A percentile compares a stretch with the other conserved stretches of the same genome.
phyloP scores from a whole-genome alignment of 495 filamentous ascomycete species.

The Letharia columbiana region DNA sequence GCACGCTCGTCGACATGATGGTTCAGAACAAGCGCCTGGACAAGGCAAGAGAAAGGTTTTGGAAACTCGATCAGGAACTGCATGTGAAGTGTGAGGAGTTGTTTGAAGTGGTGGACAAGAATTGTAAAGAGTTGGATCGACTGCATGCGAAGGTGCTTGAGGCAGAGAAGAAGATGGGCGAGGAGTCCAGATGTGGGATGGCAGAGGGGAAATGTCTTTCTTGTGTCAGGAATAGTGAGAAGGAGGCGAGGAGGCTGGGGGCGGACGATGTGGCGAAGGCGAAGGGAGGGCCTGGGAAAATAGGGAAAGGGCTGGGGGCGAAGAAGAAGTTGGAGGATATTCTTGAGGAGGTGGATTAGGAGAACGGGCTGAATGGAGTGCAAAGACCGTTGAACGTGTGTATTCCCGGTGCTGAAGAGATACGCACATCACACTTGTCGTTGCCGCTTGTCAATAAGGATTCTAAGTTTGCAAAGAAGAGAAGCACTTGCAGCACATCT shows the following conservation, averaged over 20 bases:
- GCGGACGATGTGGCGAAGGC: not conserved
- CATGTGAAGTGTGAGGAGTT: not conserved
- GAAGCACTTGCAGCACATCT: too few relatives aligned
- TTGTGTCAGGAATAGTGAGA: not conserved
- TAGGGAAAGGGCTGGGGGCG: not conserved
- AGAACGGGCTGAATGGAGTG: not conserved
- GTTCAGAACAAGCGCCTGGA: not conserved
- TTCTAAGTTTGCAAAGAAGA: too few relatives aligned
- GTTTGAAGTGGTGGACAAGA: too few relatives aligned
- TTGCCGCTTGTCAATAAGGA: too few relatives aligned
- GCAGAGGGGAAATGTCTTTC: not conserved
- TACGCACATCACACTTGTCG: too few relatives aligned
- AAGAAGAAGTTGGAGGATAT: not conserved
- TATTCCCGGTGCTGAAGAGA: too few relatives aligned
- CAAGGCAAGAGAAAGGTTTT: rapidly evolving
- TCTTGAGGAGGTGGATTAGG: not conserved
- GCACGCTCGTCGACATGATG: not conserved
- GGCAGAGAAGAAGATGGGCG: not conserved
- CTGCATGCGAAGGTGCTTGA: not conserved
- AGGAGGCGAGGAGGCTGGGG: not conserved
- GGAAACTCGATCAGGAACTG: not conserved
- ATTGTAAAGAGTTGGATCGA: not conserved
- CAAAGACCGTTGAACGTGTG: too few relatives aligned
- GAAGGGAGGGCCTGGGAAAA: not conserved
- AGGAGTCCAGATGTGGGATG: not conserved